Evolutionary conservation across 2,329 filamentous ascomycete genomes (phyloP).

Genomic region (Xylaria sp.): DNA sequence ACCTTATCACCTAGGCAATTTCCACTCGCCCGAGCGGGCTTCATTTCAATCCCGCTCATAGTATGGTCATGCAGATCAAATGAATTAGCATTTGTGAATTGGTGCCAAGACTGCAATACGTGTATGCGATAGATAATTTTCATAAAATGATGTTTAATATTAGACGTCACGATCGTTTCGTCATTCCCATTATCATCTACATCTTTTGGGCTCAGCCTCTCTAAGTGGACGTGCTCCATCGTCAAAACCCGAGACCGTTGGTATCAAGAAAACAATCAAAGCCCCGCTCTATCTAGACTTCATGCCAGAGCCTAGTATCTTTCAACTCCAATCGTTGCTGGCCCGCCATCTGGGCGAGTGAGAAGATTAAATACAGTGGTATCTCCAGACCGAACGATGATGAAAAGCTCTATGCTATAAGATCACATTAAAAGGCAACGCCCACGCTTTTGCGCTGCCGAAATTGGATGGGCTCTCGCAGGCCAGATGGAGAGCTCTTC

Average conservation of each 20-base stretch:
- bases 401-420: conserved; percentile 39
- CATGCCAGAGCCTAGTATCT: conserved; percentile 32
- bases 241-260: conserved; percentile 32
- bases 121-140: background rate
- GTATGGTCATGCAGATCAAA: background rate
- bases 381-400: conserved; percentile 41
- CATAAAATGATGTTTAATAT: conserved; percentile 8
- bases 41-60: background rate
- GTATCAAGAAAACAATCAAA: conserved; percentile 35
- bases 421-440: conserved; percentile 56
- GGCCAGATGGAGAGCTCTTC: conserved; percentile 40
- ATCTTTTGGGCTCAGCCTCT: conserved; percentile 25
- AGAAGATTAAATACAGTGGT: conserved; percentile 40
- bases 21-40: background rate
- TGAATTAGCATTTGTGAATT: background rate
- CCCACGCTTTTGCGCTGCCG: conserved; percentile 57
- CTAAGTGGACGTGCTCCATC: conserved; percentile 25
- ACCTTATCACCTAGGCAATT: too few species aligned
- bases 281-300: conserved; percentile 32
- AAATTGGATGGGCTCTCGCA: conserved; percentile 43
- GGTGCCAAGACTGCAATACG: background rate
- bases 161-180: conserved; percentile 17
- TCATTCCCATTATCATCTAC: conserved; percentile 15
- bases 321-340: conserved; percentile 32
- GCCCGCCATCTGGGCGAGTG: conserved; percentile 22